Base-by-base conservation (phyloP, 805 yeast genomes). In the Barnettozyma californica region DNA sequence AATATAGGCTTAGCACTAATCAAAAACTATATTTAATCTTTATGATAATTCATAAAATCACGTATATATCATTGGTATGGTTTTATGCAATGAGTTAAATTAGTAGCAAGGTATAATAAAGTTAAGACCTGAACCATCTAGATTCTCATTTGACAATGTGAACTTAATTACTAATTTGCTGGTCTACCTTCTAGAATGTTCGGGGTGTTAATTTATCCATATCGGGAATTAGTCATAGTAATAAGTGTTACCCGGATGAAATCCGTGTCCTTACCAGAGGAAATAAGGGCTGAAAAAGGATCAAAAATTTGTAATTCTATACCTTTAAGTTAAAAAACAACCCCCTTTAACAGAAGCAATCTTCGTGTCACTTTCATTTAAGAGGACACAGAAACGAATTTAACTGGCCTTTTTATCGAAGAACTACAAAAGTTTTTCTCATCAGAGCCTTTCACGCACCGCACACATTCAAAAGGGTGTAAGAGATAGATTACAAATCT, bases 401-500 rank as follows among this genome's bases (percentile, higher is more conserved):
- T 29, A 29, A 13, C n/a, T 29, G 33, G 33, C 33, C n/a, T 6
- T 29, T 29, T 29, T 9, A 4, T 13, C 8, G n/a, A 29, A 29
- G 16, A 29, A 29, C 33, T 16, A 29, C n/a, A 14, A n/a, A n/a
- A 13, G 33, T 29, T 29, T 29, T 13, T 29, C 16, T 8, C 8
- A 13, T 13, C 16, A 29, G 16, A 9, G n/a, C 7, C n/a, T 11
- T 29, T 29, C 33, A 23, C 25, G 25, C 33, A 29, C 33, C 25
- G 25, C 33, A 29, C 33, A 13, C n/a, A 29, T 11, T 29, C 11
- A 11, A 5, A 29, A 2, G 8, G 33, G 33, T 11, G 14, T 3
- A 29, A 29, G 33, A 29, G 33, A 35, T 16, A 37, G 43, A 25
- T 40, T 40, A 40, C 43, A 40, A 40, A 40, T 40, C 43, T 40